phyloP scores from a whole-genome alignment of 2,329 filamentous ascomycete species.

The Pseudogymnoascus sp. region DNA sequence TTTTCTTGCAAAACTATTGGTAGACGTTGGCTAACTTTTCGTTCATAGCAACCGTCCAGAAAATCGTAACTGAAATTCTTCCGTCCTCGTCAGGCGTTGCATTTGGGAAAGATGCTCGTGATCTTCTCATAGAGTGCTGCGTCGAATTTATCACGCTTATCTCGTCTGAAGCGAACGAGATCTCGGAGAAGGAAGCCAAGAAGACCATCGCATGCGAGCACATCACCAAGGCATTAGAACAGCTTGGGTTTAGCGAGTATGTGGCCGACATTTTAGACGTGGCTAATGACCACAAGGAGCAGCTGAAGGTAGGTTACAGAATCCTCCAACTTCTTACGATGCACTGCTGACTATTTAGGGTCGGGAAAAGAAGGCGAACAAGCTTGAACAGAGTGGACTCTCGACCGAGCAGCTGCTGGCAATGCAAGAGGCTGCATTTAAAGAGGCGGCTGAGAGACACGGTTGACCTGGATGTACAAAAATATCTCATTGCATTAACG shows the following conservation, averaged over 20 bases:
- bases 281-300: constrained; percentile 84
- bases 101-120: constrained; percentile 91
- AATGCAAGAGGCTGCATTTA: constrained; percentile 87
- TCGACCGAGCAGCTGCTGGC: constrained; percentile 82
- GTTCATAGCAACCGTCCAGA: constrained; percentile 57
- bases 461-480: constrained; percentile 18
- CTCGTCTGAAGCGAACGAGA: constrained; percentile 98
- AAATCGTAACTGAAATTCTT: constrained; percentile 91
- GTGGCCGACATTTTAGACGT: constrained; percentile 80
- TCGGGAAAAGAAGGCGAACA: constrained; percentile 93
- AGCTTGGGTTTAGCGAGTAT: constrained; percentile 88
- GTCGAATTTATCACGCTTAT: constrained; percentile 98
- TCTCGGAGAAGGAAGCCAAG: constrained; percentile 96
- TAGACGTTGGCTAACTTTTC: constrained; percentile 11
- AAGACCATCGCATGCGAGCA: constrained; percentile 99
- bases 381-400: constrained; percentile 90
- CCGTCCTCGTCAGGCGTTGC: constrained; percentile 67
- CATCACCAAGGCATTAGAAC: constrained; percentile 87
- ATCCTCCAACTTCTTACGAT: constrained; percentile 3
- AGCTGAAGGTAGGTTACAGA: constrained; percentile 63
- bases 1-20: neutral
- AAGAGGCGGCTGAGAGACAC: constrained; percentile 47
- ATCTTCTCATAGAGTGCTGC: constrained; percentile 95
- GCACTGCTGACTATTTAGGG: constrained; percentile 45
- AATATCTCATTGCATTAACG: neutral